Evolutionary conservation across 805 yeast species (phyloP), one percentile per base, ranked within the genome.

Genomic region (Lipomyces yamanashiensis): DNA sequence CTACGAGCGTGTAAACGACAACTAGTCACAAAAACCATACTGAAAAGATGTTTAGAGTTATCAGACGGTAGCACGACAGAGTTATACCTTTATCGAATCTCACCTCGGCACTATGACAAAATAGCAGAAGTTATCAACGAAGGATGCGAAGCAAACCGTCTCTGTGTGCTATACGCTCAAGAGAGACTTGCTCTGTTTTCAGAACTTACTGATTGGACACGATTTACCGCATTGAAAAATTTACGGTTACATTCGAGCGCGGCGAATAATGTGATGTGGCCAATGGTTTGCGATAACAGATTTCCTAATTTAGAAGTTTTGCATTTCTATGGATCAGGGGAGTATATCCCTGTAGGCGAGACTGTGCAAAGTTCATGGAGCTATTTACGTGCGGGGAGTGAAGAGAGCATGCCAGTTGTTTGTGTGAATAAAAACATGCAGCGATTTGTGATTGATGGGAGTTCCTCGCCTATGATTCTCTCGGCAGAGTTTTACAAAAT

Each of bases 401-500:
- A 13, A n/a, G 28, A 19, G 39, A 10, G 45, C 9, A 17, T 13
- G 9, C 28, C n/a, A 19, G 34, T 19, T 9, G 34, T 19, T 9
- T 55, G 13, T 10, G 39, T 8, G 9, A 53, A 53, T 28, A 8
- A 13, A 21, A 53, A 41, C 23, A 15, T 53, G 48, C 57, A 28
- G 15, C 13, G 41, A 10, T 41, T 53, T 7, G 57, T 41, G 33
- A 23, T 53, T 43, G 45, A 45, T 28, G 37, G 50, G 19, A 17
- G 53, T 43, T 28, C 54, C 10, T n/a, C 41, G 49, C 13, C 34
- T 10, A 17, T 61, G 23, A 6, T 36, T 51, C 19, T 52, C 21
- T 45, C 49, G 36, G 7, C 44, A 41, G 58, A 51, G 2, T 54
- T 61, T 28, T 50, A 56, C 54, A 50, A 21, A 33, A 23, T 61